A percentile compares a stretch with the other conserved stretches of the same genome.
phyloP scores from a whole-genome alignment of 345 rosid species.

The Linum tenue region DNA sequence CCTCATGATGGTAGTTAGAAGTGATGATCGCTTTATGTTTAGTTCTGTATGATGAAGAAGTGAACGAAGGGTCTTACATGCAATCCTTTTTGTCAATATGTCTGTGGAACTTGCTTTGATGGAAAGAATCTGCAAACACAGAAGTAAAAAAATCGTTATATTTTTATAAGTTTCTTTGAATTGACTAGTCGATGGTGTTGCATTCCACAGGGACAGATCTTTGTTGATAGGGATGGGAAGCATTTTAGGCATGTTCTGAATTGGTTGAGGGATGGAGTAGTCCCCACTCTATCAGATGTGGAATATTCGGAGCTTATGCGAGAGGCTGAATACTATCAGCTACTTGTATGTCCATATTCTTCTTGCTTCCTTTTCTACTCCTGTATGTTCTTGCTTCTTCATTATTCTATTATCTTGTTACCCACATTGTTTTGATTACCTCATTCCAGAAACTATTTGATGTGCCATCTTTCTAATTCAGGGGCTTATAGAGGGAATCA shows the following conservation, averaged over 20 bases:
- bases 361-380: background rate
- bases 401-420: background rate
- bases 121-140: no score
- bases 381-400: background rate
- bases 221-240: conserved; percentile 85
- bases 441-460: background rate
- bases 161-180: no score
- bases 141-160: no score
- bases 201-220: conserved; percentile 55
- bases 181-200: background rate
- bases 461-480: conserved; percentile 18
- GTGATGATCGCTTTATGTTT: background rate
- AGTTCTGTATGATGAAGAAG: no score
- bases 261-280: conserved; percentile 89
- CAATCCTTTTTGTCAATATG: no score
- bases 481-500: conserved; percentile 64
- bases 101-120: no score
- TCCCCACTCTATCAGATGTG: conserved; percentile 52
- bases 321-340: conserved; percentile 83
- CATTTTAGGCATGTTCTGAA: conserved; percentile 80
- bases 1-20: background rate
- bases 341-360: conserved; percentile 45
- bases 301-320: conserved; percentile 58
- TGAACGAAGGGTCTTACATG: no score
- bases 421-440: background rate